Conservation (phyloP, 23 red algal genomes). For the Gracilaria gracilis region DNA sequence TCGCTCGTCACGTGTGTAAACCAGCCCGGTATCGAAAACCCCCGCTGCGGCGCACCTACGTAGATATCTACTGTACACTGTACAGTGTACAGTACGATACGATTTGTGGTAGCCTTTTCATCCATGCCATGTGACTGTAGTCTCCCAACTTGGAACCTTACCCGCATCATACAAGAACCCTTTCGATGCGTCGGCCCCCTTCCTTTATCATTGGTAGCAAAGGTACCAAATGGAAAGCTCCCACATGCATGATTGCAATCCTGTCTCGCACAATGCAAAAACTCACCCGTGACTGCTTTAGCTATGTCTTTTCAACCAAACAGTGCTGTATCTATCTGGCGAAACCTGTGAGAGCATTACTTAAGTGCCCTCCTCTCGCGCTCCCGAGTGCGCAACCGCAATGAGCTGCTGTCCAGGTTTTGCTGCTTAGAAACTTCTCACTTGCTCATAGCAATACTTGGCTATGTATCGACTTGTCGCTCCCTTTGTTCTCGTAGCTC, state of each 20-base stretch:
- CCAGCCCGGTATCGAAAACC: too few relatives aligned
- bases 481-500: background rate
- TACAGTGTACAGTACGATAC: too few relatives aligned
- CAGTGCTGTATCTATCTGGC: background rate
- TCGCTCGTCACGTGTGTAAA: background rate
- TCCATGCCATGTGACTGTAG: too few relatives aligned
- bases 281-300: too few relatives aligned
- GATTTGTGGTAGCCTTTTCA: too few relatives aligned
- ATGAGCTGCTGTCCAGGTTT: background rate
- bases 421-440: background rate
- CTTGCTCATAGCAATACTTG: background rate
- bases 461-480: background rate
- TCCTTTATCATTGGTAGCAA: too few relatives aligned
- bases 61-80: too few relatives aligned
- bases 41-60: too few relatives aligned
- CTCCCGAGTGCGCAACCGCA: background rate
- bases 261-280: too few relatives aligned
- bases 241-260: background rate
- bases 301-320: background rate
- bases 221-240: background rate
- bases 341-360: background rate
- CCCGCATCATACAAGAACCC: background rate
- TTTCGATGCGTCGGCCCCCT: too few relatives aligned
- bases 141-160: background rate
- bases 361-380: background rate